phyloP scores from a whole-genome alignment of 140 eudicot species.

The Flaveria floridana region DNA sequence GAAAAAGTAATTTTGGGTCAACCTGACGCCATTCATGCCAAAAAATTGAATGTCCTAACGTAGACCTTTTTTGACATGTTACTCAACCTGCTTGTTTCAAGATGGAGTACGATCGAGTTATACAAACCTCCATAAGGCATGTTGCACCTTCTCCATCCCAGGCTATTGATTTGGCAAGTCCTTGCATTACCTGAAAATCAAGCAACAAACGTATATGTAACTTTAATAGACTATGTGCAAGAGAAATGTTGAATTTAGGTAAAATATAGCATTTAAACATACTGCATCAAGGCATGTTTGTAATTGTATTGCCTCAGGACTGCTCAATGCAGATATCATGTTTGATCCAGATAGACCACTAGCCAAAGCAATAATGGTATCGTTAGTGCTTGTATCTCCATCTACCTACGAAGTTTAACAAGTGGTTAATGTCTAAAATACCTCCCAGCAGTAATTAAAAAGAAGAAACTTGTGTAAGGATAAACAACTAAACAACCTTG shows the following conservation, averaged over 20 bases:
- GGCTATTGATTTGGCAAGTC: slow-evolving; percentile 98
- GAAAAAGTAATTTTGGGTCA: background rate
- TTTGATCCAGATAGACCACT: slow-evolving; percentile 90
- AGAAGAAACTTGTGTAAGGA: background rate
- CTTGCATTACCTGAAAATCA: slow-evolving; percentile 82
- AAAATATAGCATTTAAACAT: slow-evolving; percentile 29
- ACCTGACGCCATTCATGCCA: background rate
- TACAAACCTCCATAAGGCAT: slow-evolving; percentile 80
- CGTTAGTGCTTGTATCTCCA: slow-evolving; percentile 98
- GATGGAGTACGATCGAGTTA: slow-evolving; percentile 3
- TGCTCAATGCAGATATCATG: slow-evolving; percentile 54
- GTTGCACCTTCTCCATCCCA: slow-evolving; percentile 99
- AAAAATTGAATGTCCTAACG: background rate
- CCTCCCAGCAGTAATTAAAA: background rate
- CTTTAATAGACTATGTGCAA: background rate
- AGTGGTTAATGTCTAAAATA: slow-evolving; percentile 16
- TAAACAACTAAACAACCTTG: background rate
- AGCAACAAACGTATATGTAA: background rate
- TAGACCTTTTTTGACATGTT: background rate
- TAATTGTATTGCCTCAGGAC: slow-evolving; percentile 63
- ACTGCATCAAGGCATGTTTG: slow-evolving; percentile 94
- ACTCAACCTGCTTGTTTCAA: background rate
- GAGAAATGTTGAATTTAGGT: background rate
- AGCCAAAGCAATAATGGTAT: slow-evolving; percentile 91
- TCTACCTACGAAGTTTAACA: slow-evolving; percentile 60